Base-by-base conservation (phyloP, 192 early-diverging fungal genomes). In the Chytriomyces confervae region DNA sequence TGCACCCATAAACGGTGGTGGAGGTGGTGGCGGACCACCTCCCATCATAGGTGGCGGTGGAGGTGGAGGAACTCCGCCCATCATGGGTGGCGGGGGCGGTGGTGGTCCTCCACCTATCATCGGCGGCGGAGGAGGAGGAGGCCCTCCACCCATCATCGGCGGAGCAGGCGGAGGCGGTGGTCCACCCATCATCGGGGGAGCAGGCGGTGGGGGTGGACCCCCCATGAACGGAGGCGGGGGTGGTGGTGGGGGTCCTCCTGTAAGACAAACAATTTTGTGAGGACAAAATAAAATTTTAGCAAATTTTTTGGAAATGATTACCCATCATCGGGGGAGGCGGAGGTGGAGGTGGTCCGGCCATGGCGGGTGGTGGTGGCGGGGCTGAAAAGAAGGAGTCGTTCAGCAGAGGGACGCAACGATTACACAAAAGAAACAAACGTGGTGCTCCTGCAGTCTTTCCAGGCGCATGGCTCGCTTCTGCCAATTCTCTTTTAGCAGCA, bases 151-250 rank as follows among this genome's bases (percentile, higher is more conserved):
- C 20, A 71, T 50, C 16, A 75, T 78, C 9, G 78, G 77, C 2
- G 80, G 82, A 0, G 83, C 80, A 13, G 80, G 81, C 49, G 76
- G 74, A 20, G 81, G 74, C 16, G 66, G 50, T 51, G 57, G 50
- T 24, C 75, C 60, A 0, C 16, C 36, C 23, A 70, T 78, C n/a
- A 76, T 81, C 18, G 68, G 75, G 6, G 81, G 79, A 7, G 84
- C 81, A 13, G 84, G 84, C 7, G 81, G 76, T 5, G 84, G 84
- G 27, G 81, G 81, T 8, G 62, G 65, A 76, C 50, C 61, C 78
- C 72, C 61, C 27, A 77, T 71, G 7, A 82, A 79, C 7, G 81
- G 78, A 46, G 86, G 86, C 27, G 82, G 77, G 0, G 84, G 79
- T 62, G 79, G 79, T 24, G 79, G 79, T 0, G 79, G 79, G 13